These are phyloP conservation scores for Fusarium sp. DNA, from an alignment of 2,329 filamentous ascomycete species.

Conservation along the genomic window DNA sequence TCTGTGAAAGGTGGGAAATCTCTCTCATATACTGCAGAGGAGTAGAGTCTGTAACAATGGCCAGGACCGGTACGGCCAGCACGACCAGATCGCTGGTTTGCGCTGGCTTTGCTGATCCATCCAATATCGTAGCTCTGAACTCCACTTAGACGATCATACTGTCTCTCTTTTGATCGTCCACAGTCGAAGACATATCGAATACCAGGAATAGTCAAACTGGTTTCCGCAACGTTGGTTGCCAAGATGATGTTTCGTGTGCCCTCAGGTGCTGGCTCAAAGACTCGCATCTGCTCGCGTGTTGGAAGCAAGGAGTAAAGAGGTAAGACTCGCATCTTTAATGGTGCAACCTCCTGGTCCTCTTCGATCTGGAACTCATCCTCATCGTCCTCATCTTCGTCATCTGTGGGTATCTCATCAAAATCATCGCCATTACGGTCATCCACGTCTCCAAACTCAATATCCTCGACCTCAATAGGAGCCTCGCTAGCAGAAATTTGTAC, in stretches of 20 bases:
- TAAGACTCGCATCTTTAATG: slow-evolving; percentile 84
- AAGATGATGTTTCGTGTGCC: slow-evolving; percentile 87
- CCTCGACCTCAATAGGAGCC: slow-evolving; percentile 83
- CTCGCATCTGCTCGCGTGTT: slow-evolving; percentile 87
- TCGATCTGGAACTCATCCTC: slow-evolving; percentile 78
- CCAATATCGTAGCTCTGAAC: slow-evolving; percentile 95
- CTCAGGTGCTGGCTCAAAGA: slow-evolving; percentile 87
- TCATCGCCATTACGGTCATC: slow-evolving; percentile 71
- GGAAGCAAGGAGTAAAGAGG: slow-evolving; percentile 93
- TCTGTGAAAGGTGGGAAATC: slow-evolving; percentile 88
- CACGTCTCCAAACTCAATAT: slow-evolving; percentile 80
- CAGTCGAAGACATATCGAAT: slow-evolving; percentile 97
- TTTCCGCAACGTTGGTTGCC: slow-evolving; percentile 97
- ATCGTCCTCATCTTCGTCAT: slow-evolving; percentile 65
- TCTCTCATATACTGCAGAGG: slow-evolving; percentile 90
- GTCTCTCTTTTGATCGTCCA: slow-evolving; percentile 90
- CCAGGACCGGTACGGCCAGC: slow-evolving; percentile 95
- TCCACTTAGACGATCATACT: slow-evolving; percentile 86
- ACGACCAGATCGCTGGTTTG: slow-evolving; percentile 89
- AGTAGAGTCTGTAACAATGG: slow-evolving; percentile 95
- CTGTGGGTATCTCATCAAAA: slow-evolving; percentile 68
- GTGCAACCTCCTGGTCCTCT: slow-evolving; percentile 67
- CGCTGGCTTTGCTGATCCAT: slow-evolving; percentile 98
- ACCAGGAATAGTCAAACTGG: slow-evolving; percentile 94
- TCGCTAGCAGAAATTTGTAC: slow-evolving; percentile 82